These are phyloP conservation scores for Backusella macrospora DNA, from an alignment of 192 early-diverging fungal genomes.

Conservation along the genomic window DNA sequence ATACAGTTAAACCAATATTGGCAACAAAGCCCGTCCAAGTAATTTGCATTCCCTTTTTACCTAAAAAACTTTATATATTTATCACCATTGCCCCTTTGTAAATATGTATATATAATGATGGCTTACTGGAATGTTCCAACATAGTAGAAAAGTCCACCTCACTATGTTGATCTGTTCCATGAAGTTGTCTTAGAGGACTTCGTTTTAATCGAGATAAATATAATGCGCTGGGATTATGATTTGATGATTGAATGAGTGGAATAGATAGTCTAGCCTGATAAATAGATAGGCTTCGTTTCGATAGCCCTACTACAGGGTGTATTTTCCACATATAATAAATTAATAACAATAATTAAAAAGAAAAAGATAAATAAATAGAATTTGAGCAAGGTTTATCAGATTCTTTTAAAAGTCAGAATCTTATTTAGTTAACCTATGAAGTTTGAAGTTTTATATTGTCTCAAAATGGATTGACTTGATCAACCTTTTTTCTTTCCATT, in stretches of 20 bases:
- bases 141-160: slow-evolving; percentile 9
- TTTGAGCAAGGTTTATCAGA: slow-evolving; percentile 16
- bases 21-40: slow-evolving; percentile 64
- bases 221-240: not conserved
- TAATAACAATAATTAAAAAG: not conserved
- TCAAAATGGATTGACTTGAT: too few species aligned
- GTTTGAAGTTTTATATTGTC: too few species aligned
- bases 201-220: slow-evolving; percentile 2
- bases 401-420: slow-evolving; percentile 3
- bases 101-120: not conserved
- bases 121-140: slow-evolving; percentile 18
- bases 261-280: not conserved
- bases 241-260: not conserved
- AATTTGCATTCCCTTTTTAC: slow-evolving; percentile 61
- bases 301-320: not conserved
- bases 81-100: not conserved
- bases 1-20: slow-evolving; percentile 60
- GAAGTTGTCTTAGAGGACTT: not conserved
- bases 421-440: not conserved
- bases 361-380: slow-evolving; percentile 3
- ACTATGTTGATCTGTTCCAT: slow-evolving; percentile 11
- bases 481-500: too few species aligned
- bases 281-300: not conserved
- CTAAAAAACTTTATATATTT: slow-evolving; percentile 15
- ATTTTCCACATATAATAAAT: not conserved